These are phyloP conservation scores for Trichoderma hamatum DNA, from an alignment of 2,329 filamentous ascomycete genomes.

Conservation along the genomic window DNA sequence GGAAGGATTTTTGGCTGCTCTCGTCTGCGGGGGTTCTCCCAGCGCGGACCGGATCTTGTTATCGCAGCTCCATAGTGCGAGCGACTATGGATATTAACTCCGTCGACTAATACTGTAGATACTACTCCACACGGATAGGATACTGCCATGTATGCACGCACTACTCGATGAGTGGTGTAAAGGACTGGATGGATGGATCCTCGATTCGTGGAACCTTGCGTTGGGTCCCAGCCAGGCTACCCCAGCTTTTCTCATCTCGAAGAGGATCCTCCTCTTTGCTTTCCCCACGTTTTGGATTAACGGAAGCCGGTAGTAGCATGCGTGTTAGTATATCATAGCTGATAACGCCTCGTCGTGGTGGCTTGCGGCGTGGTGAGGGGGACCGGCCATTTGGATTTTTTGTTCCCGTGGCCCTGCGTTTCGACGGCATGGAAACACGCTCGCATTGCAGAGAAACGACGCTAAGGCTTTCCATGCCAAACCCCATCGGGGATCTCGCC, in stretches of 20 bases:
- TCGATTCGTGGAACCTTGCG: not conserved
- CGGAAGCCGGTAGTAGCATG: not conserved
- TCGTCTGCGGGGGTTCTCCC: slow-evolving; percentile 17
- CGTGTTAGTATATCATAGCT: not conserved
- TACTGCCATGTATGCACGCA: not conserved
- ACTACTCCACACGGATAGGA: not conserved
- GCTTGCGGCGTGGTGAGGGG: not conserved
- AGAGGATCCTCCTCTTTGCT: not conserved
- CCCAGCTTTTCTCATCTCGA: slow-evolving; percentile 16
- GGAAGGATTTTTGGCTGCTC: slow-evolving; percentile 8
- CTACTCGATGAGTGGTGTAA: not conserved
- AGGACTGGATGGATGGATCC: slow-evolving; percentile 1
- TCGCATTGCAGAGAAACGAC: not conserved
- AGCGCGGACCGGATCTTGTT: slow-evolving; percentile 14
- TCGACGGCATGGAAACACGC: not conserved
- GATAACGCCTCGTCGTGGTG: not conserved
- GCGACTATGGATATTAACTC: slow-evolving; percentile 6
- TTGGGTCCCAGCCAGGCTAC: not conserved
- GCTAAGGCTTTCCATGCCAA: slow-evolving; percentile 12
- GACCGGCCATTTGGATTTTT: not conserved
- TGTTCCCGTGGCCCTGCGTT: not conserved
- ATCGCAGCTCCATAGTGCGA: slow-evolving; percentile 23
- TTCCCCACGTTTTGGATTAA: slow-evolving; percentile 10
- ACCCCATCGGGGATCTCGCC: not conserved
- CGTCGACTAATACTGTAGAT: not conserved